phyloP scores from a whole-genome alignment of 73 alveolate genomes.

The Effrenium voratum region DNA sequence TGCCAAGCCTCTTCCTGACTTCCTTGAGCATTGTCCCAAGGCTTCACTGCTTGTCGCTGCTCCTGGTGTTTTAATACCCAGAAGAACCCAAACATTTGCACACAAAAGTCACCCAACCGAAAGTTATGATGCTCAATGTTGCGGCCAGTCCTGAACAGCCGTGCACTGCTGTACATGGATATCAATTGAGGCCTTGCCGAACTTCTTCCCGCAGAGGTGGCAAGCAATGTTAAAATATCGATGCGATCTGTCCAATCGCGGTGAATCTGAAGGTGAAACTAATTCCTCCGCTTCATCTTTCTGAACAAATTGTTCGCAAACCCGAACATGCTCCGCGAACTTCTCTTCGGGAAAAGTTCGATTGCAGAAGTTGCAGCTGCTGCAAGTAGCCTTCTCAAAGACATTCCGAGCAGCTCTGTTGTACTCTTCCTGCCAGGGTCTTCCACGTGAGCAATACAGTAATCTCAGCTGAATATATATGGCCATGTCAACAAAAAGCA shows the following conservation, averaged over 20 bases:
- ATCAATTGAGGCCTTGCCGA: neutral
- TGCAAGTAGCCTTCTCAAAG: neutral
- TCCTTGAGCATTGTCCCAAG: neutral
- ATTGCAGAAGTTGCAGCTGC: conserved; percentile 15
- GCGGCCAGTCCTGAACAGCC: neutral
- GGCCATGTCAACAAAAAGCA: too few species aligned
- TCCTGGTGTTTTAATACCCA: neutral
- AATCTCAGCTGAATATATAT: too few species aligned
- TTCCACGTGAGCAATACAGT: neutral
- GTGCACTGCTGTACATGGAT: conserved; percentile 19
- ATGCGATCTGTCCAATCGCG: neutral
- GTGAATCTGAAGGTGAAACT: neutral
- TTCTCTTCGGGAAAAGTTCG: neutral
- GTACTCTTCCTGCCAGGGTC: conserved; percentile 28
- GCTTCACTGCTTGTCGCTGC: conserved; percentile 10
- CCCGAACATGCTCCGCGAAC: neutral
- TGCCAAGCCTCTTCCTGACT: too few species aligned
- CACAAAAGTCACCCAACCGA: neutral
- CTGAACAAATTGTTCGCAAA: neutral
- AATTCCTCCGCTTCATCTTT: neutral
- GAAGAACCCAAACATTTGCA: neutral
- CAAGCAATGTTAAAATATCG: neutral
- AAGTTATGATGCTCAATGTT: neutral
- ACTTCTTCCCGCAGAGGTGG: conserved; percentile 24
- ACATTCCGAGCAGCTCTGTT: neutral